These are phyloP conservation scores for Dactylonectria macrodidyma DNA, from an alignment of 2,329 filamentous ascomycete genomes.

Conservation along the genomic window DNA sequence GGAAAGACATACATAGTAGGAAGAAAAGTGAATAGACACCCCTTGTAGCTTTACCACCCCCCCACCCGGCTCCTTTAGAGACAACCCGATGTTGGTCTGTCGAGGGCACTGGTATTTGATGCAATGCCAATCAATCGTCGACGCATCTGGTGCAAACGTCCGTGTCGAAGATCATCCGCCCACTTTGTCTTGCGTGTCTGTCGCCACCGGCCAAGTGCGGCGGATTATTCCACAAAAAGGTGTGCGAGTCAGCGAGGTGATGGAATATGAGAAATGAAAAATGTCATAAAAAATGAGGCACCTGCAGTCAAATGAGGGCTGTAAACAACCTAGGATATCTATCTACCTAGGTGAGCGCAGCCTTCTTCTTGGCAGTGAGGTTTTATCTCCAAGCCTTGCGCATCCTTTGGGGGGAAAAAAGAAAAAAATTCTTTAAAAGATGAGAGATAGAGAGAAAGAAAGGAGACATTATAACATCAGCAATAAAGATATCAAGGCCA, in stretches of 20 bases:
- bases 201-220: neutral
- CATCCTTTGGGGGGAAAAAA: too few relatives aligned
- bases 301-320: neutral
- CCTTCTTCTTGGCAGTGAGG: too few relatives aligned
- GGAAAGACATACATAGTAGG: conserved; percentile 1
- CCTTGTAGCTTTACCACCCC: neutral
- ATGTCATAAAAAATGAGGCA: neutral
- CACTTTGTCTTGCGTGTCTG: neutral
- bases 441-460: too few relatives aligned
- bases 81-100: conserved; percentile 23
- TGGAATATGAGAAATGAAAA: neutral
- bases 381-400: too few relatives aligned
- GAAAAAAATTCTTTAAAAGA: too few relatives aligned
- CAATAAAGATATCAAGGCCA: too few relatives aligned
- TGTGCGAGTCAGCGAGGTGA: neutral
- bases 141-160: conserved; percentile 9
- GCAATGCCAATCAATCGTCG: conserved; percentile 22
- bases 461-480: too few relatives aligned
- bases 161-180: conserved; percentile 4
- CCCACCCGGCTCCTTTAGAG: conserved; percentile 3
- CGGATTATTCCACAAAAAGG: too few relatives aligned
- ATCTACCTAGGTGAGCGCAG: too few relatives aligned
- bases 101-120: conserved; percentile 25
- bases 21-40: conserved; percentile 17
- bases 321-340: too few relatives aligned